Conservation (phyloP, 179 eudicot species). For the Drosera spatulata region DNA sequence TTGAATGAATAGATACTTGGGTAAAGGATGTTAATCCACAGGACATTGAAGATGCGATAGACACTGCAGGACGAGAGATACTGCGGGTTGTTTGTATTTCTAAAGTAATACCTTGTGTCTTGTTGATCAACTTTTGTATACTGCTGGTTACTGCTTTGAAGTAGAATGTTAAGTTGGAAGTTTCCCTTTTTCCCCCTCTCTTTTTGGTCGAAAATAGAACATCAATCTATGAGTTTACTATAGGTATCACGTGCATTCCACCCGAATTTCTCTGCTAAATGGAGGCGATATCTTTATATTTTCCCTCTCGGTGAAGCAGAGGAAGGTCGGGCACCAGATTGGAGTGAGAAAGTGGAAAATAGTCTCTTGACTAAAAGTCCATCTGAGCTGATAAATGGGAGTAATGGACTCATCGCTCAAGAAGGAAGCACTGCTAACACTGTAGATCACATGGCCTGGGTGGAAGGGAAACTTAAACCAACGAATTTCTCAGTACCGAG, state of each 20-base stretch:
- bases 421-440: slow-evolving; percentile 16
- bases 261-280: slow-evolving; percentile 91
- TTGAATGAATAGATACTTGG: slow-evolving; percentile 72
- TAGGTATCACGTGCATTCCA: slow-evolving; percentile 91
- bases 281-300: slow-evolving; percentile 89
- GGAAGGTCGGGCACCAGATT: slow-evolving; percentile 13
- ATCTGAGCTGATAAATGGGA: slow-evolving; percentile 12
- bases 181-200: too few species aligned
- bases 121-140: not conserved
- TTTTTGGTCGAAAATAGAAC: too few species aligned
- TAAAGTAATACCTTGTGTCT: slow-evolving; percentile 29
- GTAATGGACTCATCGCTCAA: slow-evolving; percentile 4
- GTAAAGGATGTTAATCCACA: slow-evolving; percentile 60
- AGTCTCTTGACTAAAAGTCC: slow-evolving; percentile 7
- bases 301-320: slow-evolving; percentile 55
- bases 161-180: too few species aligned
- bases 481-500: slow-evolving; percentile 36
- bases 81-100: slow-evolving; percentile 53
- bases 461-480: slow-evolving; percentile 39
- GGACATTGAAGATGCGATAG: slow-evolving; percentile 53
- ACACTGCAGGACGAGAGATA: slow-evolving; percentile 55
- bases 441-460: slow-evolving; percentile 13
- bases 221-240: slow-evolving; percentile 11
- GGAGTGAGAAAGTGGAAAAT: slow-evolving; percentile 12
- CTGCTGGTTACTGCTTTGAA: too few species aligned